Conservation (phyloP, 345 rosid species). For the Turnera subulata region DNA sequence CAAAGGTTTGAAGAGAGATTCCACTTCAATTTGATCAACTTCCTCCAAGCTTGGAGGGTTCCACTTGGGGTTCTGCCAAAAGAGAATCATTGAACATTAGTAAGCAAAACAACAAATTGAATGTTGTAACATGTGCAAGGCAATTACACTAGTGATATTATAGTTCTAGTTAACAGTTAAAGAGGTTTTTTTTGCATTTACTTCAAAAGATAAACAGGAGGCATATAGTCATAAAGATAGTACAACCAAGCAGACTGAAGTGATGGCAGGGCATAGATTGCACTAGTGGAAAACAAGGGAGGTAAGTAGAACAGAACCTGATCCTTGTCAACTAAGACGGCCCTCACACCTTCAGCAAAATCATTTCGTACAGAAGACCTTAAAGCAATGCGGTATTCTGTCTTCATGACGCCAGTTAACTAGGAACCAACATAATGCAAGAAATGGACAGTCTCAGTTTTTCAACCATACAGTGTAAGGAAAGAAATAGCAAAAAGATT, state of each 20-base stretch:
- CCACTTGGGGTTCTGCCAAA: conserved; percentile 86
- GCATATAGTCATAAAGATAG: too few species aligned
- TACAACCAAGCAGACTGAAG: too few species aligned
- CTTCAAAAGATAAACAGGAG: too few species aligned
- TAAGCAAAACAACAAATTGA: neutral
- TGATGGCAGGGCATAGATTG: too few species aligned
- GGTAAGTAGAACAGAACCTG: conserved; percentile 48
- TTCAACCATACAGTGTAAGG: neutral
- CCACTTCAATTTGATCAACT: conserved; percentile 59
- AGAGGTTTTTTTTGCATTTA: too few species aligned
- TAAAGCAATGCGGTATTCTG: conserved; percentile 79
- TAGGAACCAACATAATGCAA: conserved; percentile 23
- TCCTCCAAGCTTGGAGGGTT: conserved; percentile 61
- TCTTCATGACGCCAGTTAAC: conserved; percentile 82
- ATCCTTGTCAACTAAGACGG: conserved; percentile 91
- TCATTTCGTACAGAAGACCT: conserved; percentile 64
- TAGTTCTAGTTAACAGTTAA: too few species aligned
- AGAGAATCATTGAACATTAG: neutral
- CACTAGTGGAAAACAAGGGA: neutral
- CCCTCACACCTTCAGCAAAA: conserved; percentile 90
- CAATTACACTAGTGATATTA: too few species aligned
- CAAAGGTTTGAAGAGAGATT: conserved; percentile 58
- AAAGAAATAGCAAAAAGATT: neutral
- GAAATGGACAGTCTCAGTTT: conserved; percentile 6
- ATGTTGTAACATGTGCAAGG: too few species aligned